Evolutionary conservation across 140 eudicot species (phyloP).

Genomic region (Stevia rebaudiana): DNA sequence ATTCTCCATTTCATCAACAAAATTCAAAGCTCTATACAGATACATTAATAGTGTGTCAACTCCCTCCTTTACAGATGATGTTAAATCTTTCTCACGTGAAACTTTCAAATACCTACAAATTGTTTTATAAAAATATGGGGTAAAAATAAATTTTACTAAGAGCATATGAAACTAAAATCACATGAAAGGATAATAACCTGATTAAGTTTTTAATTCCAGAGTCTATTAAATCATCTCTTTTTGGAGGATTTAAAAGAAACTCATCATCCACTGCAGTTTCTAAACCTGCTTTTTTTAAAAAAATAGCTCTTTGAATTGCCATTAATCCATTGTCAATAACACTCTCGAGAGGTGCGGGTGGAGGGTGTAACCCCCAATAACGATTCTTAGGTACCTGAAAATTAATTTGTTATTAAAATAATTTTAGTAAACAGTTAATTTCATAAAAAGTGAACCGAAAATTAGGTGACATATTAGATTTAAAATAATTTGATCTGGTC

Average conservation of each 20-base stretch:
- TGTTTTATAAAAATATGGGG: background rate
- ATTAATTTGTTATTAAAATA: constrained; percentile 3
- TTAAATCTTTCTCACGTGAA: constrained; percentile 65
- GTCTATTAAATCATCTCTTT: constrained; percentile 68
- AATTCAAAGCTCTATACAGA: constrained; percentile 75
- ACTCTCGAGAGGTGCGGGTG: constrained; percentile 77
- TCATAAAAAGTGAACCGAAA: background rate
- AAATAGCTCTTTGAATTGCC: constrained; percentile 83
- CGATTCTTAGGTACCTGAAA: constrained; percentile 88
- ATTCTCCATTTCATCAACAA: constrained; percentile 88
- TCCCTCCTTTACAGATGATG: constrained; percentile 73
- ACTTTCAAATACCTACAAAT: constrained; percentile 56
- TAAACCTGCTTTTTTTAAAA: constrained; percentile 86
- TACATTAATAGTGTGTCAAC: constrained; percentile 95
- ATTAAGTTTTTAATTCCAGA: constrained; percentile 70
- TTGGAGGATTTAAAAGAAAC: constrained; percentile 70
- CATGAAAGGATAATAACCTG: constrained; percentile 43
- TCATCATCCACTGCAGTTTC: constrained; percentile 79
- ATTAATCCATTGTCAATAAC: constrained; percentile 85
- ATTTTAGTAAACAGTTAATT: background rate
- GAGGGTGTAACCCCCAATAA: constrained; percentile 99
- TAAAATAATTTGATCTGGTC: background rate
- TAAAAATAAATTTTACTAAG: background rate
- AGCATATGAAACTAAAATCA: background rate
- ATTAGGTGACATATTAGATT: background rate